Percentiles rank a stretch among this genome's conserved stretches.
Conservation (phyloP, 257 asterid species). For the Solanum stenotomum region DNA sequence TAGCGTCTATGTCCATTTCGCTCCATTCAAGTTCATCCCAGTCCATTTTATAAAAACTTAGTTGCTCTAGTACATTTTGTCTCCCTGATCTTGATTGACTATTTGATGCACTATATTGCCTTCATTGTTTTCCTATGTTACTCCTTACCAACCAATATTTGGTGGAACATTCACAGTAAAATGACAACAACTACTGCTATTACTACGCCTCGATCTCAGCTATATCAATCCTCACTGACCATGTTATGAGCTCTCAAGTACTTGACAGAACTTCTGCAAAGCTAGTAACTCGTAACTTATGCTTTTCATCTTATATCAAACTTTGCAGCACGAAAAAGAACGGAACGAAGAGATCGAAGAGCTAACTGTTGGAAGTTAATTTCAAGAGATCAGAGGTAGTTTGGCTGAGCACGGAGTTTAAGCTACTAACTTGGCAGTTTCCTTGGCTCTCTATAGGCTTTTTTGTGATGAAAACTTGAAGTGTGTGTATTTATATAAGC, state of each 20-base stretch:
- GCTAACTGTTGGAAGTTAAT: neutral
- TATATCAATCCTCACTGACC: neutral
- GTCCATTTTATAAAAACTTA: neutral
- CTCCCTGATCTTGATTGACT: neutral
- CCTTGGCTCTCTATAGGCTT: neutral
- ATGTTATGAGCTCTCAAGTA: neutral
- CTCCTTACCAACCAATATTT: neutral
- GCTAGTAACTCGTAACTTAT: neutral
- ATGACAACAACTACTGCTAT: neutral
- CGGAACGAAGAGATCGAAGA: constrained; percentile 9
- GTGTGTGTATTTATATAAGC: neutral
- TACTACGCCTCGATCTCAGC: neutral
- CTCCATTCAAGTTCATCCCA: neutral
- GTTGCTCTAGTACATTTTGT: neutral
- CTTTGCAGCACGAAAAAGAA: constrained; percentile 31
- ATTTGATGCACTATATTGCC: neutral
- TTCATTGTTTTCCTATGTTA: neutral
- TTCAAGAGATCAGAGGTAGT: neutral
- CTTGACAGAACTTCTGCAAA: neutral
- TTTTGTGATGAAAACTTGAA: neutral
- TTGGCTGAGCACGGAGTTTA: neutral
- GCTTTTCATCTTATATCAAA: neutral
- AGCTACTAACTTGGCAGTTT: neutral
- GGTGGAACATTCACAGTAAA: neutral
- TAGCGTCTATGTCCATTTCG: neutral